phyloP scores from a whole-genome alignment of 2,329 filamentous ascomycete species.

The Knoxdaviesia proteae region DNA sequence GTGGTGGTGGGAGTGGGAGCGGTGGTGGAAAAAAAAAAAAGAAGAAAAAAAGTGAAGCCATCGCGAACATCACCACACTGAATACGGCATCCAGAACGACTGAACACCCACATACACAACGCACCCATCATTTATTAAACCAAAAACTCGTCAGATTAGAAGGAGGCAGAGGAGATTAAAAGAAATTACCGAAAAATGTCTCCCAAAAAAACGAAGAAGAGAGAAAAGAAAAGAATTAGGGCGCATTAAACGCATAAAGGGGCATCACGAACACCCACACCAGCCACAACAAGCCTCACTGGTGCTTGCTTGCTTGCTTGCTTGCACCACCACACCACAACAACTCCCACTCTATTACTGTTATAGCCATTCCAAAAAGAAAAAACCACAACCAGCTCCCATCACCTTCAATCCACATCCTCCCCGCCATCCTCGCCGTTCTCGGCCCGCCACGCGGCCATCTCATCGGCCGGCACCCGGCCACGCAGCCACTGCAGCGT shows the following conservation, averaged over 20 bases:
- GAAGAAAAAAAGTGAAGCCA: background rate
- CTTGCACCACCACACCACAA: background rate
- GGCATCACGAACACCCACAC: no score
- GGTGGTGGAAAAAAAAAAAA: background rate
- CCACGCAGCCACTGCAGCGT: constrained; percentile 64
- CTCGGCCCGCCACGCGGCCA: constrained; percentile 31
- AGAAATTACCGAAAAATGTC: background rate
- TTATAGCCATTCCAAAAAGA: constrained; percentile 1
- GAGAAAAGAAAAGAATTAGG: background rate
- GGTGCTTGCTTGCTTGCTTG: no score
- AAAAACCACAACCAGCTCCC: background rate
- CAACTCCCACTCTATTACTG: background rate
- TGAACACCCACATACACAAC: no score
- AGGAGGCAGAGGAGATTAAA: background rate
- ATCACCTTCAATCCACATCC: constrained; percentile 2
- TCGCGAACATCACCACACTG: background rate
- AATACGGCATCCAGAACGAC: no score
- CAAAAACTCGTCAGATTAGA: background rate
- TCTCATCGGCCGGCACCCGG: constrained; percentile 43
- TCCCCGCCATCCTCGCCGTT: constrained; percentile 16
- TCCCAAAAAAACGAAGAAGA: background rate
- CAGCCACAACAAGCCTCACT: no score
- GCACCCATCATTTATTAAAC: no score
- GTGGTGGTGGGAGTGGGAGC: background rate
- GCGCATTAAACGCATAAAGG: background rate